These are phyloP conservation scores for Saccharomyces jurei DNA, from an alignment of 805 yeast species.

Conservation along the genomic window DNA sequence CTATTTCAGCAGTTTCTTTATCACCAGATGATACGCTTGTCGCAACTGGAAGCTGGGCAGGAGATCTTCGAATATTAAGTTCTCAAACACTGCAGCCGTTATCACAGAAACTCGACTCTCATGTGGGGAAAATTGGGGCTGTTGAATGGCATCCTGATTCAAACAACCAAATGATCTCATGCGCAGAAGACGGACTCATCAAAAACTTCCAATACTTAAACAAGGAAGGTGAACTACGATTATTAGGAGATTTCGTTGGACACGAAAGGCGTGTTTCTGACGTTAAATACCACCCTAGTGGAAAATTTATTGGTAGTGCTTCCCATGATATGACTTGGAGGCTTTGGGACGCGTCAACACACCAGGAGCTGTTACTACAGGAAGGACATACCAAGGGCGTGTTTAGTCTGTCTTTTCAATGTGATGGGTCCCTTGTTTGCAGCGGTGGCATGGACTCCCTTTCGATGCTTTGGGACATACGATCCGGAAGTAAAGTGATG, in stretches of 20 bases:
- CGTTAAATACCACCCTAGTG: constrained; percentile 58
- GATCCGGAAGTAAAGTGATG: constrained; percentile 62
- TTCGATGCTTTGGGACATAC: constrained; percentile 74
- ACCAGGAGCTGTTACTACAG: constrained; percentile 51
- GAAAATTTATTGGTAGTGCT: constrained; percentile 51
- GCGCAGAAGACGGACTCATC: constrained; percentile 41
- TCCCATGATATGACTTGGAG: constrained; percentile 87
- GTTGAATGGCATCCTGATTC: constrained; percentile 51
- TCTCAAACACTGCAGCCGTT: constrained; percentile 31
- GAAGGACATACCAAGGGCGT: constrained; percentile 83
- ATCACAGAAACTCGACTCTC: constrained; percentile 12
- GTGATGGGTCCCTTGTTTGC: constrained; percentile 69
- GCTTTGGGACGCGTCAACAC: constrained; percentile 62
- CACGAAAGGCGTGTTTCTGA: constrained; percentile 54
- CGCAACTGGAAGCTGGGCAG: constrained; percentile 82
- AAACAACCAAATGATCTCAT: constrained; percentile 29
- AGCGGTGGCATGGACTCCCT: constrained; percentile 75
- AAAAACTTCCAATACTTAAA: constrained; percentile 28
- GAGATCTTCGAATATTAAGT: constrained; percentile 48
- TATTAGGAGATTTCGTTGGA: constrained; percentile 29
- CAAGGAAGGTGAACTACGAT: constrained; percentile 10
- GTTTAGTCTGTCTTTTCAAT: constrained; percentile 52
- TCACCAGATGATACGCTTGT: constrained; percentile 34
- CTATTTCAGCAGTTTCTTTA: constrained; percentile 52
- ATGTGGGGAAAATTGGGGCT: constrained; percentile 62